Conservation (phyloP, 371 early-diverging fungal genomes). For the Rhizomucor miehei region DNA sequence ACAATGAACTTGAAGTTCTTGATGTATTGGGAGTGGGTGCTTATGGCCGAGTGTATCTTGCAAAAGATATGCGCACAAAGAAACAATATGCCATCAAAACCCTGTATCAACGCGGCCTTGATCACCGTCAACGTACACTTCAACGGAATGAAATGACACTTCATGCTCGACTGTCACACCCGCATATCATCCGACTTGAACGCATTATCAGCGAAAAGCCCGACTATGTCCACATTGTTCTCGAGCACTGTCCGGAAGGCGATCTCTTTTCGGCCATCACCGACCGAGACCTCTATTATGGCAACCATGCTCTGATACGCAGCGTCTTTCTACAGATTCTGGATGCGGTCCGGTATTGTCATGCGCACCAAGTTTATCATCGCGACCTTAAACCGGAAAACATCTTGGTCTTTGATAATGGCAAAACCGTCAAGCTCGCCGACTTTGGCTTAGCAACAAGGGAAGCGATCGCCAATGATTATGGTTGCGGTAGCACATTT, state of each 20-base stretch:
- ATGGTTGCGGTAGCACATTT: slow-evolving; percentile 88
- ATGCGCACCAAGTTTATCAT: slow-evolving; percentile 56
- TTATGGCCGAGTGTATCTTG: slow-evolving; percentile 70
- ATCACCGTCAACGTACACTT: slow-evolving; percentile 45
- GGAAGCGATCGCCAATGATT: slow-evolving; percentile 67
- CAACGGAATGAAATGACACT: slow-evolving; percentile 70
- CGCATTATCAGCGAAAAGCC: slow-evolving; percentile 50
- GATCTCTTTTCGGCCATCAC: slow-evolving; percentile 70
- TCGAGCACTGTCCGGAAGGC: slow-evolving; percentile 70
- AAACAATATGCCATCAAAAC: slow-evolving; percentile 65
- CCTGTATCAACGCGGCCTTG: slow-evolving; percentile 50
- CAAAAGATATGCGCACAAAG: slow-evolving; percentile 38
- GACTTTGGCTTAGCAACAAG: slow-evolving; percentile 94
- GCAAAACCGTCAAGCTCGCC: slow-evolving; percentile 71
- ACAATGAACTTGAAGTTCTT: slow-evolving; percentile 28
- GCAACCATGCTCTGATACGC: slow-evolving; percentile 45
- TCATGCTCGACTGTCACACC: slow-evolving; percentile 64
- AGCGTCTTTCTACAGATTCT: slow-evolving; percentile 55
- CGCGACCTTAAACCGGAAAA: slow-evolving; percentile 82
- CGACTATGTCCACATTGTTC: slow-evolving; percentile 63
- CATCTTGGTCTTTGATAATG: slow-evolving; percentile 49
- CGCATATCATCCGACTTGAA: slow-evolving; percentile 68
- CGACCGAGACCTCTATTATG: slow-evolving; percentile 47
- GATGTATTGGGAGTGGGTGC: slow-evolving; percentile 67
- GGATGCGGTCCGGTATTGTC: slow-evolving; percentile 57